These are phyloP conservation scores for Prinsepia uniflora DNA, from an alignment of 306 rosid genomes.

Conservation along the genomic window DNA sequence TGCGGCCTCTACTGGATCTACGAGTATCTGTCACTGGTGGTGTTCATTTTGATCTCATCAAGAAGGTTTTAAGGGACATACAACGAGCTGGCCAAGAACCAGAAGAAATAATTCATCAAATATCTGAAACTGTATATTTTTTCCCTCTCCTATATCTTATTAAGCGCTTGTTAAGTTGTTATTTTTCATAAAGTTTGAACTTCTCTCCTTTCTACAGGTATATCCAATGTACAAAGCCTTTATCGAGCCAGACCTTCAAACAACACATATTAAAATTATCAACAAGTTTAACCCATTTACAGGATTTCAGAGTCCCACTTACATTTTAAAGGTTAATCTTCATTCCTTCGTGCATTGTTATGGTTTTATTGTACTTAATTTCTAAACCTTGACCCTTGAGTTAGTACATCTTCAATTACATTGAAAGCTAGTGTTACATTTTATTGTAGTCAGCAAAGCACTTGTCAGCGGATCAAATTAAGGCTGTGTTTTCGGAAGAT, in stretches of 20 bases:
- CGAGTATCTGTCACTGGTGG: slow-evolving; percentile 97
- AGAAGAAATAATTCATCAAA: slow-evolving; percentile 97
- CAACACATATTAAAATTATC: slow-evolving; percentile 85
- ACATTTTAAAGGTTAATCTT: slow-evolving; percentile 75
- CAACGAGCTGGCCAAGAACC: slow-evolving; percentile 99
- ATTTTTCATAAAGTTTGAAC: slow-evolving; percentile 27
- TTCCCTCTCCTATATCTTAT: slow-evolving; percentile 19
- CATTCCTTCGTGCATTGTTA: slow-evolving; percentile 6
- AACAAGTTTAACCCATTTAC: slow-evolving; percentile 97
- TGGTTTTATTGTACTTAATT: slow-evolving; percentile 17
- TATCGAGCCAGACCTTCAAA: slow-evolving; percentile 95
- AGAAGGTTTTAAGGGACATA: slow-evolving; percentile 90
- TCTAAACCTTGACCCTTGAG: slow-evolving; percentile 2
- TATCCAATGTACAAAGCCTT: slow-evolving; percentile 99
- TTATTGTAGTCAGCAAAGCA: slow-evolving; percentile 75
- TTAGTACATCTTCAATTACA: slow-evolving; percentile 14
- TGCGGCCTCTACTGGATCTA: slow-evolving; percentile 88
- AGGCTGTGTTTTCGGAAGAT: slow-evolving; percentile 66
- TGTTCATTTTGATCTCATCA: slow-evolving; percentile 98
- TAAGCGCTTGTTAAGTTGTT: slow-evolving; percentile 19
- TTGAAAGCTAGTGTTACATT: too few relatives aligned
- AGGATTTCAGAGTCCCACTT: slow-evolving; percentile 94
- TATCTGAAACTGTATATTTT: slow-evolving; percentile 79
- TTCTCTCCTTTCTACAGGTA: slow-evolving; percentile 52
- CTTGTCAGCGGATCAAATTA: slow-evolving; percentile 60